A percentile compares a stretch with the other conserved stretches of the same genome.
Conservation (phyloP, 1,284 basidiomycete genomes). For the Retiboletus fuscus region DNA sequence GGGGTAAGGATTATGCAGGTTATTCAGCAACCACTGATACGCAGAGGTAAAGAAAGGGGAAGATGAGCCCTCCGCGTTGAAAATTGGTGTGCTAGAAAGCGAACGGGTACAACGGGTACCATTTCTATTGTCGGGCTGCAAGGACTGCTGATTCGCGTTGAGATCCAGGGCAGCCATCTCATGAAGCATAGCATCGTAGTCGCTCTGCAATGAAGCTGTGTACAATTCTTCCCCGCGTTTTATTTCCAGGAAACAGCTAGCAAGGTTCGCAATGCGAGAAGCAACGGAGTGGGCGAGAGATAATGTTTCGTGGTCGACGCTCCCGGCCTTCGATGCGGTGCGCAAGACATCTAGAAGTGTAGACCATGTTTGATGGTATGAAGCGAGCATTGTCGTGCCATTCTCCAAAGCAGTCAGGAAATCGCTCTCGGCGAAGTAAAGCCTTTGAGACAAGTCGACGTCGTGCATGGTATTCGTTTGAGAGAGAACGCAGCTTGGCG, state of each 20-base stretch:
- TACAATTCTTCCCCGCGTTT: neutral
- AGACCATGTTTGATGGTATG: conserved; percentile 20
- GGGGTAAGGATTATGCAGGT: conserved; percentile 60
- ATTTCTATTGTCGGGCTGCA: neutral
- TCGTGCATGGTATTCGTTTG: conserved; percentile 11
- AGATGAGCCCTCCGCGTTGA: neutral
- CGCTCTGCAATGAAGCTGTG: neutral
- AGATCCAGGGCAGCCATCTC: conserved; percentile 20
- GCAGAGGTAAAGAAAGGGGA: neutral
- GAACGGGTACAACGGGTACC: too few species aligned
- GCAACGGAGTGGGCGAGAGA: neutral
- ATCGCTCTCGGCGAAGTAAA: conserved; percentile 20
- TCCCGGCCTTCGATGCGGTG: neutral
- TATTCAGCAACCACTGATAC: conserved; percentile 53
- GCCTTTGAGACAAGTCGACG: conserved; percentile 15
- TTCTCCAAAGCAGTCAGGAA: conserved; percentile 14
- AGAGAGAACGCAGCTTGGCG: too few species aligned
- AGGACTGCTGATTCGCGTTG: neutral
- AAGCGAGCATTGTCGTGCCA: conserved; percentile 7
- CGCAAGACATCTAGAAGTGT: neutral
- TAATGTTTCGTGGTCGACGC: neutral
- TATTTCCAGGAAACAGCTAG: conserved; percentile 28
- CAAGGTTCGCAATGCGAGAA: conserved; percentile 21
- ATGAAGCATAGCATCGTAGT: conserved; percentile 29
- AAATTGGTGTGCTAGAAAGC: neutral